phyloP scores from a whole-genome alignment of 768 basidiomycete genomes.

The Arthromyces matolae region DNA sequence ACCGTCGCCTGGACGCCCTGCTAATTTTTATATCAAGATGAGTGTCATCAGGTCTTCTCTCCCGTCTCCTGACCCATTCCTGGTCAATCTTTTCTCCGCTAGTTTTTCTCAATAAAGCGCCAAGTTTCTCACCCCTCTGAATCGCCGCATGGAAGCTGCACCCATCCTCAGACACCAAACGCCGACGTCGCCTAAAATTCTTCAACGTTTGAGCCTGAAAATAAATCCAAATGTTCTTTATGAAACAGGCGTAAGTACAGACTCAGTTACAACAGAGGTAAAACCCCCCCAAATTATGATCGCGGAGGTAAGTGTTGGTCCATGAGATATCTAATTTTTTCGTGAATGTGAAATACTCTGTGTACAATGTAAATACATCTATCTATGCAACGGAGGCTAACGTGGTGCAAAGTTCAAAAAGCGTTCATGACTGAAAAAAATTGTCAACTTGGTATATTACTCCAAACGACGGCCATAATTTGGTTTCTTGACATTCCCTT shows the following conservation, averaged over 20 bases:
- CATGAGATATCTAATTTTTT: background rate
- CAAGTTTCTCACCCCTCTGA: too few relatives aligned
- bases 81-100: constrained; percentile 4
- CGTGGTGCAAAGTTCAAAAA: constrained; percentile 2
- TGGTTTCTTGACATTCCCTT: constrained; percentile 2
- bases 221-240: too few relatives aligned
- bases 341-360: too few relatives aligned
- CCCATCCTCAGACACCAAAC: too few relatives aligned
- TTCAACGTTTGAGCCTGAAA: too few relatives aligned
- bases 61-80: background rate
- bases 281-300: too few relatives aligned
- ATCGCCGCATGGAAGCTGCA: too few relatives aligned
- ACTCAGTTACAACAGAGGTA: too few relatives aligned
- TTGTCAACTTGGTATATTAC: background rate
- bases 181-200: too few relatives aligned
- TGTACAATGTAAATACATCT: too few relatives aligned
- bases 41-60: constrained; percentile 2
- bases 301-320: background rate
- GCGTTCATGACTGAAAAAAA: background rate
- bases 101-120: constrained; percentile 5
- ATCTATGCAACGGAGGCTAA: too few relatives aligned
- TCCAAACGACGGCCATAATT: constrained; percentile 12
- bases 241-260: too few relatives aligned
- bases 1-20: constrained; percentile 16
- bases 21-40: constrained; percentile 21